These are phyloP conservation scores for Sisymbrium irio DNA, from an alignment of 345 rosid genomes.

Conservation along the genomic window DNA sequence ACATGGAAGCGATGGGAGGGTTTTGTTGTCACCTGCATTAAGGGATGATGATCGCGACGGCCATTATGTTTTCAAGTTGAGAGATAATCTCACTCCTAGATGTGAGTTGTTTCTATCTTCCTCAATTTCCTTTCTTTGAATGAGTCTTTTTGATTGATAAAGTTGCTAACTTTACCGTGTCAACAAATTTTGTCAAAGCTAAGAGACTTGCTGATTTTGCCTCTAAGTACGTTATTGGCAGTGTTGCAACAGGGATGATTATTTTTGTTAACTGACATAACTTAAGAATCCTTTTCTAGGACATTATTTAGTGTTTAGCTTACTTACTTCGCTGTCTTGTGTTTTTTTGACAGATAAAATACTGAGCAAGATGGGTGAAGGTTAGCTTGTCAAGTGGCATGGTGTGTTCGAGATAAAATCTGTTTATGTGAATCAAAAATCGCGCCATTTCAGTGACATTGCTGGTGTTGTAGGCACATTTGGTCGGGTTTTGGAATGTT, in stretches of 20 bases:
- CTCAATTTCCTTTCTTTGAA: neutral
- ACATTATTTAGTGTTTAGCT: neutral
- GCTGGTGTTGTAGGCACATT: slow-evolving; percentile 84
- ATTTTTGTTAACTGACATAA: neutral
- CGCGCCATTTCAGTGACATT: slow-evolving; percentile 61
- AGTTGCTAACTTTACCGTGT: neutral
- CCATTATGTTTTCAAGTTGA: slow-evolving; percentile 58
- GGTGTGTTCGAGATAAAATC: slow-evolving; percentile 50
- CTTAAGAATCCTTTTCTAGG: neutral
- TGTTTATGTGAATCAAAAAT: slow-evolving; percentile 51
- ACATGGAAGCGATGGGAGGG: slow-evolving; percentile 36
- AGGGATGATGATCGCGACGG: slow-evolving; percentile 74
- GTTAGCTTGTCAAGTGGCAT: slow-evolving; percentile 63
- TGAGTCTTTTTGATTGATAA: neutral
- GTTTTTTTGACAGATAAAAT: slow-evolving; percentile 54
- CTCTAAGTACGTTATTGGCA: neutral
- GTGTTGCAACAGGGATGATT: neutral
- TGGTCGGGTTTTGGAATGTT: slow-evolving; percentile 87
- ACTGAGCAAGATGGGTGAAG: slow-evolving; percentile 84
- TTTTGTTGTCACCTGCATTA: slow-evolving; percentile 48
- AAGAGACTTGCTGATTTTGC: neutral
- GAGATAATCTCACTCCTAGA: slow-evolving; percentile 78
- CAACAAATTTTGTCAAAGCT: neutral
- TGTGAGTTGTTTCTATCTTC: slow-evolving; percentile 42
- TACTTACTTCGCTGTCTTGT: neutral